Evolutionary conservation across 2,329 filamentous ascomycete genomes (phyloP).

Genomic region (Orbilia oligospora): DNA sequence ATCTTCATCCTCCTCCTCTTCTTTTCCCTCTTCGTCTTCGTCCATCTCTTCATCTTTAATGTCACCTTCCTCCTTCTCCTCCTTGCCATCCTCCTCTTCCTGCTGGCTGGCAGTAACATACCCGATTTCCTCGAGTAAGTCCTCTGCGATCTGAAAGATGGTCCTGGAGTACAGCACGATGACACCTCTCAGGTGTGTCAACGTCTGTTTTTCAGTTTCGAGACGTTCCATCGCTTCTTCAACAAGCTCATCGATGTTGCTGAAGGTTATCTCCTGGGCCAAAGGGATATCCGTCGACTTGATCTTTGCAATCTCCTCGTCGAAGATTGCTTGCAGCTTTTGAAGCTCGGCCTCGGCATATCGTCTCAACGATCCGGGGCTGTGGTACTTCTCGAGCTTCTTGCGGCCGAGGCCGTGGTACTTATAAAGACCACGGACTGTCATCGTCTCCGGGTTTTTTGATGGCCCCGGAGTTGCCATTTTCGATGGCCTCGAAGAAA

Average conservation of each 20-base stretch:
- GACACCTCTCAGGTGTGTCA: slow-evolving; percentile 15
- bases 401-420: slow-evolving; percentile 14
- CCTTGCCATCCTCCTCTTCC: background rate
- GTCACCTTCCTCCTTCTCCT: background rate
- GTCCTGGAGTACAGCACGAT: background rate
- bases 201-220: slow-evolving; percentile 30
- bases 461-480: background rate
- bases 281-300: background rate
- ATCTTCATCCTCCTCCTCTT: background rate
- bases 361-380: background rate
- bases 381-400: background rate
- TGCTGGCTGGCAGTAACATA: slow-evolving; percentile 1
- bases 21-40: background rate
- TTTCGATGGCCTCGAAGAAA: background rate
- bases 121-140: slow-evolving; percentile 37
- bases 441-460: background rate
- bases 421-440: background rate
- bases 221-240: background rate
- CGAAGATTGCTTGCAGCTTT: slow-evolving; percentile 2
- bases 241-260: slow-evolving; percentile 38
- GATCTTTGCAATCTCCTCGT: slow-evolving; percentile 23
- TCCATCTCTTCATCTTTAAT: too few species aligned
- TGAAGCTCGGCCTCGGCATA: slow-evolving; percentile 6
- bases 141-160: slow-evolving; percentile 28
- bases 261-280: slow-evolving; percentile 22